Evolutionary conservation across 345 rosid genomes (phyloP), one percentile per base, ranked within the genome.

Genomic region (Populus pruinosa): DNA sequence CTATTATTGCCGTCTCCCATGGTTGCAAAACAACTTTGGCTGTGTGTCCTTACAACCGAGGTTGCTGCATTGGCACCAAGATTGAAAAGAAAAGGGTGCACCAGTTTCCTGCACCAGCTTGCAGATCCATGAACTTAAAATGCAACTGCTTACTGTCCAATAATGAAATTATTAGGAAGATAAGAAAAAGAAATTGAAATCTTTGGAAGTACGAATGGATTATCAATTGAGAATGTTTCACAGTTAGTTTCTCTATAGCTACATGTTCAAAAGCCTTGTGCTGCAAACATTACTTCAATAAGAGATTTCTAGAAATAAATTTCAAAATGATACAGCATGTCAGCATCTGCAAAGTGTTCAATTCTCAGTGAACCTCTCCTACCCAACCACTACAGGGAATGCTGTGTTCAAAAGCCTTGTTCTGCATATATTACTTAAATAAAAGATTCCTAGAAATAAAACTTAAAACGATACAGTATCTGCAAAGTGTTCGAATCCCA

Each of bases 1-100:
- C 90, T 83, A 59, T 73, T 81, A 36, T 18, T 67, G 64, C 90
- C 91, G 83, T 87, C 92, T 81, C 91, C 91, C 95, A 89, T 89
- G 78, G 78, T 76, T 56, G 73, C 70, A 50, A 27, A 81, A 66
- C 72, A 62, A 36, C 61, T 74, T 47, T 27, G 62, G 62, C 49
- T 43, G 50, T n/a, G n/a, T 38, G 25, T 63, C 53, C 80, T 63
- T 43, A 70, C 35, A 70, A 44, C n/a, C 33, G 20, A 43, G 62
- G 73, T 43, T 61, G 41, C 69, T 29, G 5, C 65, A n/a, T 36
- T 49, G 44, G 50, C 62, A 44, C 70, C 7, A 47, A 25, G 44
- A 59, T 25, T 69, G 79, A 63, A 43, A 38, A 27, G 17, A 8
- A 43, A 63, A 44, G 64, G 67, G 21, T 47, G 13, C 55, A 70